phyloP scores from a whole-genome alignment of 768 basidiomycete species.

The Boletus rex-veris region DNA sequence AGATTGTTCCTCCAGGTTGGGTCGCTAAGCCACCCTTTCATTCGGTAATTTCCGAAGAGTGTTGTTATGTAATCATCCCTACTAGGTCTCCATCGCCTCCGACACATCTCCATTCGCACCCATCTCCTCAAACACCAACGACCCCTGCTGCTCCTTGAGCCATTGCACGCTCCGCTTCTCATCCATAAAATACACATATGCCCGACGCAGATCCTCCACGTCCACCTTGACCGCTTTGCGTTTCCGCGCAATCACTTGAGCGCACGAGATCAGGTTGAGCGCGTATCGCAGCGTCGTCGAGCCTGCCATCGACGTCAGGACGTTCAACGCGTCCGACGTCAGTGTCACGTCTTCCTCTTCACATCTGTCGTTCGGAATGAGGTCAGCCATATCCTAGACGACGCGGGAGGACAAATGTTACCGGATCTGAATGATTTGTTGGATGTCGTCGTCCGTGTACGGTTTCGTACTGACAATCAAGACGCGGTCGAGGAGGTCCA shows the following conservation, averaged over 20 bases:
- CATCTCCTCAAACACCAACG: slow-evolving; percentile 72
- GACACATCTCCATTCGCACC: slow-evolving; percentile 27
- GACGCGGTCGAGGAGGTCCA: slow-evolving; percentile 91
- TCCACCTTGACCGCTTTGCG: slow-evolving; percentile 80
- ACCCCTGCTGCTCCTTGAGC: slow-evolving; percentile 80
- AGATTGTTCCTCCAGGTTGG: not conserved
- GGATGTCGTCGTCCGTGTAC: slow-evolving; percentile 79
- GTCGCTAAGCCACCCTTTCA: not conserved
- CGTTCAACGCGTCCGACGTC: slow-evolving; percentile 62
- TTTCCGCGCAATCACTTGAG: slow-evolving; percentile 79
- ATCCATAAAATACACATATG: slow-evolving; percentile 89
- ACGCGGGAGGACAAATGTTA: slow-evolving; percentile 22
- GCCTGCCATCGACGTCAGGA: slow-evolving; percentile 85
- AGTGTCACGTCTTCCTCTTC: slow-evolving; percentile 95
- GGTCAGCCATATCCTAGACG: slow-evolving; percentile 1
- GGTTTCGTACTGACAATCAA: slow-evolving; percentile 92
- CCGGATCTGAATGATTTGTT: slow-evolving; percentile 92
- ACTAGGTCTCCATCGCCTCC: no score
- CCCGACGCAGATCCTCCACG: slow-evolving; percentile 78
- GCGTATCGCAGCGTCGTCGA: slow-evolving; percentile 93
- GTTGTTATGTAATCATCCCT: not conserved
- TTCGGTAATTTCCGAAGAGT: slow-evolving; percentile 8
- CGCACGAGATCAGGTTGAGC: slow-evolving; percentile 92
- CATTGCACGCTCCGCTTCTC: slow-evolving; percentile 91
- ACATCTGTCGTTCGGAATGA: slow-evolving; percentile 44